Percentiles rank a stretch among this genome's conserved stretches.
These are phyloP conservation scores for Blastocystis sp. DNA, from an alignment of 352 stramenopile species.

Conservation along the genomic window DNA sequence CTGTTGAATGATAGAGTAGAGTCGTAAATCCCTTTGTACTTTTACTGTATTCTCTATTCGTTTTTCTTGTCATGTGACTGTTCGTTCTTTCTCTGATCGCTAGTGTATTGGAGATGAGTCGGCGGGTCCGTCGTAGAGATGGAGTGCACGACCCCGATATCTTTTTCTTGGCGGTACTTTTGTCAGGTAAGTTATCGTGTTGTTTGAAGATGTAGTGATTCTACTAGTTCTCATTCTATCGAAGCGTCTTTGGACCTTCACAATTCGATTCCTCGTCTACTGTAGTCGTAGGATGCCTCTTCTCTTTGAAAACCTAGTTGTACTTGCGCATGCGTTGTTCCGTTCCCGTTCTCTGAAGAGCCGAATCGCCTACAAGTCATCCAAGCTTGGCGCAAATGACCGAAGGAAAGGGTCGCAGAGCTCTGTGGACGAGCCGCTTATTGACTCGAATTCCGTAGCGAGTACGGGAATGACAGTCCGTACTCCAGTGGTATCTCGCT, in stretches of 20 bases:
- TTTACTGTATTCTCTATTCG: neutral
- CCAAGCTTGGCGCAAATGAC: neutral
- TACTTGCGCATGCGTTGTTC: neutral
- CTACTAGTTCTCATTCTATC: neutral
- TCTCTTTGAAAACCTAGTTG: neutral
- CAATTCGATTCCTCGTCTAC: neutral
- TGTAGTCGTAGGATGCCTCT: neutral
- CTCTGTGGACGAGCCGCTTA: neutral
- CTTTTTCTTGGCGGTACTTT: neutral
- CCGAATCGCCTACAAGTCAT: constrained; percentile 10
- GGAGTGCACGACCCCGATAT: neutral
- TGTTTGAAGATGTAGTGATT: neutral
- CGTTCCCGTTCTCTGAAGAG: neutral
- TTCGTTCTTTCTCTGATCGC: neutral
- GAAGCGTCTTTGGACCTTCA: neutral
- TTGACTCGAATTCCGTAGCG: neutral
- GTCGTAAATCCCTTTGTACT: neutral
- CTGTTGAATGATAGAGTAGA: neutral
- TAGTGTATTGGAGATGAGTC: neutral
- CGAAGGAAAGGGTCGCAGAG: no score
- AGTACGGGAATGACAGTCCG: neutral
- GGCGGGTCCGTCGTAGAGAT: neutral
- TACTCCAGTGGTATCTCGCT: no score
- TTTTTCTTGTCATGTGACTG: neutral
- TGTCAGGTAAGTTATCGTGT: neutral